phyloP scores from a whole-genome alignment of 768 basidiomycete genomes.

The Leccinellum albellum region DNA sequence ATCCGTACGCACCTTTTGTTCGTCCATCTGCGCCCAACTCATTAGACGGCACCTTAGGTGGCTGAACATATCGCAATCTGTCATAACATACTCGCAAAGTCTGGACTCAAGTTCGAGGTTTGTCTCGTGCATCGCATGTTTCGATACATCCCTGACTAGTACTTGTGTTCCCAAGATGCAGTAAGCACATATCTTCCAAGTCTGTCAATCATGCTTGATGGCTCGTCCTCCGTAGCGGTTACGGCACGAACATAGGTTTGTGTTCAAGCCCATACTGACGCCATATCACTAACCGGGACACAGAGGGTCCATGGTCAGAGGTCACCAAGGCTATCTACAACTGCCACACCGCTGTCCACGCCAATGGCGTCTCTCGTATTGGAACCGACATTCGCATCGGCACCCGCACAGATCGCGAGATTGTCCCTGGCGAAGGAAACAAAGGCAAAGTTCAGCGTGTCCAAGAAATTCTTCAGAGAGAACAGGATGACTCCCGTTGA shows the following conservation, averaged over 20 bases:
- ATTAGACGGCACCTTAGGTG: conserved; percentile 40
- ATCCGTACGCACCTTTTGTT: conserved; percentile 46
- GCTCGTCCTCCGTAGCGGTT: conserved; percentile 51
- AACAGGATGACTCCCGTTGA: conserved; percentile 8
- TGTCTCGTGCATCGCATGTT: conserved; percentile 9
- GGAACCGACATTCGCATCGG: conserved; percentile 96
- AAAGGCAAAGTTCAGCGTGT: conserved; percentile 78
- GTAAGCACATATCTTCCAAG: conserved; percentile 23
- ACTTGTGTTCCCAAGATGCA: conserved; percentile 30
- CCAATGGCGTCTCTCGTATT: conserved; percentile 66
- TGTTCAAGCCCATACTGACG: neutral
- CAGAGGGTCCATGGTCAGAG: conserved; percentile 80
- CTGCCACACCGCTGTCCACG: conserved; percentile 85
- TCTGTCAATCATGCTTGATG: conserved; percentile 31
- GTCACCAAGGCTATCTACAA: conserved; percentile 87
- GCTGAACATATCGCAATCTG: conserved; percentile 80
- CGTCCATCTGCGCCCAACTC: conserved; percentile 1
- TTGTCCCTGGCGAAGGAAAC: conserved; percentile 67
- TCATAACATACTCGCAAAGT: conserved; percentile 75
- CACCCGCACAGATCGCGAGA: conserved; percentile 71
- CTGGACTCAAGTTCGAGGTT: conserved; percentile 80
- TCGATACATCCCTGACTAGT: neutral
- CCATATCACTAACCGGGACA: neutral
- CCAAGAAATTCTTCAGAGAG: conserved; percentile 63
- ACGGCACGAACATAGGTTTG: conserved; percentile 84